phyloP scores from a whole-genome alignment of 2,329 filamentous ascomycete genomes.

The Nakataea oryzae region DNA sequence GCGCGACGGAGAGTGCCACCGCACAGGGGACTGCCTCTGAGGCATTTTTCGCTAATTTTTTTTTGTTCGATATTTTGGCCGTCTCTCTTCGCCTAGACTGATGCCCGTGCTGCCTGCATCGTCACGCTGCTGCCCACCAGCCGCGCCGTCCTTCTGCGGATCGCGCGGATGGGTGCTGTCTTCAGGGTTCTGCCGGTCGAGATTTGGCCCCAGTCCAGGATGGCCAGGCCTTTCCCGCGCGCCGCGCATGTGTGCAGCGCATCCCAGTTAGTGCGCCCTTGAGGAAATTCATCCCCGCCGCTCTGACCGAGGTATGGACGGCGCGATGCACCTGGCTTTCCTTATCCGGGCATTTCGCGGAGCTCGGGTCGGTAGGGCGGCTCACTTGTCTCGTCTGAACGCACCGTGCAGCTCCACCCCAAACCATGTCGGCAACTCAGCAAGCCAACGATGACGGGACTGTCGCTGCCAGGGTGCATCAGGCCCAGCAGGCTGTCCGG shows the following conservation, averaged over 20 bases:
- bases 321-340: background rate
- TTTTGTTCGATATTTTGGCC: background rate
- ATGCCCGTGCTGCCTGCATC: too few relatives aligned
- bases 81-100: background rate
- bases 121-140: background rate
- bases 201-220: background rate
- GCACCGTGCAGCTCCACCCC: background rate
- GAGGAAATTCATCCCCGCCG: background rate
- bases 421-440: background rate
- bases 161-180: too few relatives aligned
- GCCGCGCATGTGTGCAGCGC: background rate
- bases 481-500: background rate
- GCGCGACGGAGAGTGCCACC: background rate
- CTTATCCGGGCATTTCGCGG: background rate
- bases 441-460: background rate
- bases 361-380: background rate
- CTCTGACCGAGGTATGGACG: background rate
- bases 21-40: background rate
- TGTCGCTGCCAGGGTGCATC: background rate
- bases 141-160: background rate
- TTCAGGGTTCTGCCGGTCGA: background rate
- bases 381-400: background rate
- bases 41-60: conserved; percentile 1
- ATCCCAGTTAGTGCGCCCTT: background rate
- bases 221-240: background rate